A percentile compares a stretch with the other conserved stretches of the same genome.
Evolutionary conservation across 768 basidiomycete genomes (phyloP).

Genomic region (Boletus patriciae): DNA sequence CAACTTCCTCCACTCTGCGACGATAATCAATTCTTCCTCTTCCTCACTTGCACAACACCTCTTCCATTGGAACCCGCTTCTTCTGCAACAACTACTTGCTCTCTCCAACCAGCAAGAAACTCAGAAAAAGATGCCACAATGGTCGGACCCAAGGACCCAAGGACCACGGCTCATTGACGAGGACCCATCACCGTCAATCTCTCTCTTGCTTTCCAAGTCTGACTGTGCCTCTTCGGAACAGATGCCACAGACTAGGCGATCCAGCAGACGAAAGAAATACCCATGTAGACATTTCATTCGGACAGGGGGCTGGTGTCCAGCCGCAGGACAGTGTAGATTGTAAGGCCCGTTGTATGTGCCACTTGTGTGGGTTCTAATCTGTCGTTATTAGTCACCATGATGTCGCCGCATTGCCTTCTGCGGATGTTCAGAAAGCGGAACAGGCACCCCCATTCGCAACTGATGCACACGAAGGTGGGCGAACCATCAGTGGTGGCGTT

Average conservation of each 20-base stretch:
- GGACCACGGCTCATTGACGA: conserved; percentile 17
- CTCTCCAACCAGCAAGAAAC: conserved; percentile 8
- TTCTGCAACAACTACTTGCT: conserved; percentile 16
- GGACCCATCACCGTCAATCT: conserved; percentile 17
- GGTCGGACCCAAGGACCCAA: conserved; percentile 9
- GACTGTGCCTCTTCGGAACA: conserved; percentile 18
- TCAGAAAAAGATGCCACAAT: neutral
- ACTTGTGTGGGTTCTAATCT: neutral
- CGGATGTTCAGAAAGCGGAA: conserved; percentile 9
- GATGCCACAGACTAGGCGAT: neutral
- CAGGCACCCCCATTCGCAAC: conserved; percentile 1
- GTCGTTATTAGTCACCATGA: conserved; percentile 20
- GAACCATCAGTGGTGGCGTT: conserved; percentile 30
- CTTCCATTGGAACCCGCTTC: conserved; percentile 18
- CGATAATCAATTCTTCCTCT: conserved; percentile 11
- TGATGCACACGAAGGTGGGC: conserved; percentile 8
- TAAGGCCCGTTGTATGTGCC: conserved; percentile 24
- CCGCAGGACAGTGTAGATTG: conserved; percentile 44
- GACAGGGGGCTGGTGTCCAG: conserved; percentile 44
- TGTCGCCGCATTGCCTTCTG: conserved; percentile 24
- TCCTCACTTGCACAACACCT: conserved; percentile 17
- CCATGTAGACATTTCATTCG: conserved; percentile 44
- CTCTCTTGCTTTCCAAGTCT: conserved; percentile 26
- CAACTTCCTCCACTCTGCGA: conserved; percentile 38
- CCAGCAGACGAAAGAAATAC: conserved; percentile 30